phyloP scores from a whole-genome alignment of 768 basidiomycete genomes.

The Lactarius akahatsu region DNA sequence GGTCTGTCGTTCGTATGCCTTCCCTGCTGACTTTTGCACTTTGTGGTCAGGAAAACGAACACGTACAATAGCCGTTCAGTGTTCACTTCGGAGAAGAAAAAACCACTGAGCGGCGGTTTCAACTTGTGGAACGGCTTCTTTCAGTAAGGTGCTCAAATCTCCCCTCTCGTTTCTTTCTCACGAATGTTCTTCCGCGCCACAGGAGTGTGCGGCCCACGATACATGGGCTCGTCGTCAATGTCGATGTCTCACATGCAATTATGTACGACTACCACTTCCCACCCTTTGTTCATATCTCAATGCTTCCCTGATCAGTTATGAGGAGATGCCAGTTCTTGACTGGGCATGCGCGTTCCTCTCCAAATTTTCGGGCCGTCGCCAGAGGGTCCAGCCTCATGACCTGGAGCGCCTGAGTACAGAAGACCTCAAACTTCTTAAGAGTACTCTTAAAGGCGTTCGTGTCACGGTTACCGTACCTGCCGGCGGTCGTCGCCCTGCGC shows the following conservation, averaged over 20 bases:
- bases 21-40: background rate
- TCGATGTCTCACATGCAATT: constrained; percentile 24
- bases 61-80: constrained; percentile 27
- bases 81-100: constrained; percentile 19
- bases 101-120: constrained; percentile 24
- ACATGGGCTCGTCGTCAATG: constrained; percentile 23
- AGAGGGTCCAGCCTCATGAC: constrained; percentile 4
- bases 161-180: background rate
- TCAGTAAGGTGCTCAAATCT: constrained; percentile 9
- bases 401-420: constrained; percentile 9
- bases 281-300: background rate
- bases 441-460: constrained; percentile 16
- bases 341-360: constrained; percentile 23
- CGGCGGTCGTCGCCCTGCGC: constrained; percentile 8
- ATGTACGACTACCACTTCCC: constrained; percentile 10
- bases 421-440: constrained; percentile 19
- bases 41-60: constrained; percentile 10
- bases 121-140: constrained; percentile 29
- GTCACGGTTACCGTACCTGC: constrained; percentile 21
- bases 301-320: constrained; percentile 9
- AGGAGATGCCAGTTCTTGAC: constrained; percentile 25
- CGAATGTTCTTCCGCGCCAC: background rate
- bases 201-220: constrained; percentile 27
- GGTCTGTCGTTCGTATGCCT: no score
- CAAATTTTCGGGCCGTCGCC: constrained; percentile 11